These are phyloP conservation scores for Cyclocybe cylindracea DNA, from an alignment of 768 basidiomycete genomes.

Conservation along the genomic window DNA sequence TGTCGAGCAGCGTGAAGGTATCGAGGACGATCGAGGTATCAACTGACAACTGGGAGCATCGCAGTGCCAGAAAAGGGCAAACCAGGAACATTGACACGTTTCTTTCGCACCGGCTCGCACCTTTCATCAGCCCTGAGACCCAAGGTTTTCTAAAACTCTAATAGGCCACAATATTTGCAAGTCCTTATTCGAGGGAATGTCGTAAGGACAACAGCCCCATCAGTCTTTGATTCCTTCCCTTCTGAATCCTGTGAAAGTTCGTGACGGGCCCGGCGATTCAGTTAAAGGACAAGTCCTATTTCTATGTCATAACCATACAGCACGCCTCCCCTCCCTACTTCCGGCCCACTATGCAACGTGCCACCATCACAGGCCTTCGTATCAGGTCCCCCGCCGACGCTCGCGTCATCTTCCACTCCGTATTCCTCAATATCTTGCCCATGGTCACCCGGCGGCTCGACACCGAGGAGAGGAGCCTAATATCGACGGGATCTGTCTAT, in stretches of 20 bases:
- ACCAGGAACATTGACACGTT: conserved; percentile 14
- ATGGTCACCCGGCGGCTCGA: conserved; percentile 79
- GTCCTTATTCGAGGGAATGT: conserved; percentile 34
- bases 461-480: conserved; percentile 71
- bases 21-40: too few species aligned
- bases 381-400: conserved; percentile 55
- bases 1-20: too few species aligned
- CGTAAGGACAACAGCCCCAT: conserved; percentile 42
- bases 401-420: conserved; percentile 73
- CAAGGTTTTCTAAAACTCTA: conserved; percentile 53
- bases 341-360: conserved; percentile 42
- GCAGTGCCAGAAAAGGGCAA: not conserved
- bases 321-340: conserved; percentile 15
- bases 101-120: conserved; percentile 31
- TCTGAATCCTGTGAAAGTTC: conserved; percentile 29
- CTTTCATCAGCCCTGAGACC: conserved; percentile 33
- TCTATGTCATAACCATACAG: conserved; percentile 23
- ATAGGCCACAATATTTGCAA: conserved; percentile 37
- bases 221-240: conserved; percentile 34
- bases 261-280: conserved; percentile 25
- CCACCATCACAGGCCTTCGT: conserved; percentile 52
- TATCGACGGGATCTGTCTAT: conserved; percentile 75
- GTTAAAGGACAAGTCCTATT: conserved; percentile 32
- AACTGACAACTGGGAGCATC: too few species aligned
- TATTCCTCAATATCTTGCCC: conserved; percentile 63